Conservation (phyloP, 2,329 filamentous ascomycete species). For the Aspergillus fumigatiaffinis region DNA sequence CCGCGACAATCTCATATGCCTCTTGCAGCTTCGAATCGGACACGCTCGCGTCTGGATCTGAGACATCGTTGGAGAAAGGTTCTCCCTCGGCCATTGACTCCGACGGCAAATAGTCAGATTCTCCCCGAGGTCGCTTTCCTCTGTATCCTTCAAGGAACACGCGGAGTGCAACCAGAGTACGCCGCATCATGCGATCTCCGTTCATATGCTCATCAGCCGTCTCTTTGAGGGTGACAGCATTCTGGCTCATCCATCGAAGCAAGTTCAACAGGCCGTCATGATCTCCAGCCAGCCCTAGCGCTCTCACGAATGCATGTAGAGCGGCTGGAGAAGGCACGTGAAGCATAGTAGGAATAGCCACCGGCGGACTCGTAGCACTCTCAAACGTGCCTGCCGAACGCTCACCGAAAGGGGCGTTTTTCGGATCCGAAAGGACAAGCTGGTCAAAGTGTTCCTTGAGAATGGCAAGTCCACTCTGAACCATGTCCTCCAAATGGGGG, state of each 20-base stretch:
- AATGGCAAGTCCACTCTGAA: slow-evolving; percentile 25
- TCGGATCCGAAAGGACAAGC: slow-evolving; percentile 29
- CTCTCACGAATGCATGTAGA: slow-evolving; percentile 41
- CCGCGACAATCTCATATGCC: slow-evolving; percentile 35
- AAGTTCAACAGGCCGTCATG: slow-evolving; percentile 37
- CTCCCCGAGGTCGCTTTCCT: slow-evolving; percentile 7
- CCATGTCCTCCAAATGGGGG: slow-evolving; percentile 26
- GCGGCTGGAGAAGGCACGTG: slow-evolving; percentile 35
- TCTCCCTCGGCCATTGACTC: neutral
- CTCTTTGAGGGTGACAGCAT: slow-evolving; percentile 29
- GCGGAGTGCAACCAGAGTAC: slow-evolving; percentile 37
- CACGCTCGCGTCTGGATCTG: neutral
- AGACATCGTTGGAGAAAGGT: neutral
- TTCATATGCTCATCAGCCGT: slow-evolving; percentile 34
- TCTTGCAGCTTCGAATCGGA: slow-evolving; percentile 29
- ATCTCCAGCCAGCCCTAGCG: slow-evolving; percentile 39
- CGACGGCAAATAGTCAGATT: neutral
- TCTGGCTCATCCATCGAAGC: slow-evolving; percentile 41
- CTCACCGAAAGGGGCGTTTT: slow-evolving; percentile 19
- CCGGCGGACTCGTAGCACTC: slow-evolving; percentile 8
- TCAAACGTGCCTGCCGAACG: slow-evolving; percentile 12
- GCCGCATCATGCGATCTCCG: slow-evolving; percentile 36
- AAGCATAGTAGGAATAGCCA: slow-evolving; percentile 27
- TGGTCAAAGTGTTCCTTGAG: slow-evolving; percentile 35
- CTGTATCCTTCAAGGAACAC: slow-evolving; percentile 38